A percentile compares a stretch with the other conserved stretches of the same genome.
These are phyloP conservation scores for Spathaspora gorwiae DNA, from an alignment of 805 yeast genomes.

Conservation along the genomic window DNA sequence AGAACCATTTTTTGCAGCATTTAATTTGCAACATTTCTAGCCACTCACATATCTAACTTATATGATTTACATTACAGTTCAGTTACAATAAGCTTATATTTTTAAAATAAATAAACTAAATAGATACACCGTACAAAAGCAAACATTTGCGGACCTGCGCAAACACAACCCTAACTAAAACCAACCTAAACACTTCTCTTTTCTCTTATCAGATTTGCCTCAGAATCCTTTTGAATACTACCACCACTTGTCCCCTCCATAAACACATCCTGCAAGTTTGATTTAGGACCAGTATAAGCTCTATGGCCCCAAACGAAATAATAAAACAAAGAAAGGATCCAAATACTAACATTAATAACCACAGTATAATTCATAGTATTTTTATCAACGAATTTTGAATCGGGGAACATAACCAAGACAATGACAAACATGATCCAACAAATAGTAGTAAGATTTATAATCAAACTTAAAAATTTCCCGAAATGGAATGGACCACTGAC, in stretches of 20 bases:
- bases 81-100: too few relatives aligned
- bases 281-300: constrained; percentile 53
- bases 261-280: constrained; percentile 15
- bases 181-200: background rate
- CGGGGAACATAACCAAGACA: constrained; percentile 60
- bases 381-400: constrained; percentile 33
- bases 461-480: constrained; percentile 45
- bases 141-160: too few relatives aligned
- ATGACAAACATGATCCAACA: constrained; percentile 51
- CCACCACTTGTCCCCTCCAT: constrained; percentile 2
- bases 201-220: background rate
- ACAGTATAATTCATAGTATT: constrained; percentile 65
- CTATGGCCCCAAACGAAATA: constrained; percentile 50
- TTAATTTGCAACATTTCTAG: too few relatives aligned
- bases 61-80: too few relatives aligned
- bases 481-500: constrained; percentile 65
- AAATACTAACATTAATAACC: constrained; percentile 58
- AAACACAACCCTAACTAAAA: too few relatives aligned
- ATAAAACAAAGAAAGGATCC: constrained; percentile 51
- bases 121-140: too few relatives aligned
- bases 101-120: too few relatives aligned
- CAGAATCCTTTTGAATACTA: background rate
- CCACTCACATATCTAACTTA: too few relatives aligned
- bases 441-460: constrained; percentile 42
- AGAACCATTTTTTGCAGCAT: too few relatives aligned